Evolutionary conservation across 2,329 filamentous ascomycete species (phyloP), one percentile per base, ranked within the genome.

Genomic region (Xylariaceae sp.): DNA sequence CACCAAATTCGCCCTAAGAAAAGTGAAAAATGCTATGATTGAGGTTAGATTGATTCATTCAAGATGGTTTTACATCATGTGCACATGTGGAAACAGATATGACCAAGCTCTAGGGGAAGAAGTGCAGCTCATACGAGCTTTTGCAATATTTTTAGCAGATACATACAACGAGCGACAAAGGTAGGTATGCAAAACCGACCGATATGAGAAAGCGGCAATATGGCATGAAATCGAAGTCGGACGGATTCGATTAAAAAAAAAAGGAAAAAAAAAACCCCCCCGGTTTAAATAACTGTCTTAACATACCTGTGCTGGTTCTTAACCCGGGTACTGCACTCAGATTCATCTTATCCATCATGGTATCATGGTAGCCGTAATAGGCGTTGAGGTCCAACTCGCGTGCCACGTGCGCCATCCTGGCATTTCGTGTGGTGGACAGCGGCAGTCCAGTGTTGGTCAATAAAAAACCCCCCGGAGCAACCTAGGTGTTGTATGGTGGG

Each of bases 1-100:
- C 54, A 83, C 82, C 41, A 93, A 77, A 59, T 93, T 93, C 49
- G 85, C 85, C 52, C 86, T 81, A 13, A 93, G 74, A 53, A 88
- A 91, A 42, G 81, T 85, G 65, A 93, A 85, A 70, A 93, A 93
- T 19, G 87, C 87, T 93, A 64, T 45, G 34, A n/a, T 50, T 53
- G 43, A 53, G 49, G 49, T 53, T 50, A 43, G 22, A 43, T 44
- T 48, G 44, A 26, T 6, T 26, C 11, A 11, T 6, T 11, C 22
- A 26, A 26, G 22, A n/a, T n/a, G n/a, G n/a, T n/a, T n/a, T n/a
- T n/a, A n/a, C n/a, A n/a, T n/a, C n/a, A 4, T 13, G 28, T 22
- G n/a, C n/a, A n/a, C n/a, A n/a, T n/a, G n/a, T n/a, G n/a, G n/a
- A n/a, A n/a, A n/a, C n/a, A 9, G n/a, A 30, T 30, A n/a, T 30